phyloP scores from a whole-genome alignment of 2,329 filamentous ascomycete genomes.

The Talaromyces sp. region DNA sequence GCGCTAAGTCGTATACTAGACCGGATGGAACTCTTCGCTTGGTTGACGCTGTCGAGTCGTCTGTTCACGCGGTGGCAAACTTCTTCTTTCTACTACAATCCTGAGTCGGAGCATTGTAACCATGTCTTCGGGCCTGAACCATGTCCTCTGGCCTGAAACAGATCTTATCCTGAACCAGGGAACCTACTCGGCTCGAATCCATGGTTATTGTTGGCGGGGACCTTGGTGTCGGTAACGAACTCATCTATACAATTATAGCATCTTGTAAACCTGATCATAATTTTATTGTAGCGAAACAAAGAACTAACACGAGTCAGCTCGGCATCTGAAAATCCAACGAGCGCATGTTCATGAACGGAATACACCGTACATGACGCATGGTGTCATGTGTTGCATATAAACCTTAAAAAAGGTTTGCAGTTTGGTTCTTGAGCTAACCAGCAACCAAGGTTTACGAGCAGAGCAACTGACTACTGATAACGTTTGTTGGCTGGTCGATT shows the following conservation, averaged over 20 bases:
- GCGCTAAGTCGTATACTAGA: background rate
- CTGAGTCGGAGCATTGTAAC: background rate
- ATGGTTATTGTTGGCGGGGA: background rate
- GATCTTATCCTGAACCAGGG: background rate
- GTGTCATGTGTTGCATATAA: background rate
- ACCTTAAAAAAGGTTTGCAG: background rate
- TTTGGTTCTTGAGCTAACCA: background rate
- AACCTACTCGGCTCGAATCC: background rate
- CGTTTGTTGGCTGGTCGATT: too few relatives aligned
- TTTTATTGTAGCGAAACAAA: too few relatives aligned
- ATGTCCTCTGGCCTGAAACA: background rate
- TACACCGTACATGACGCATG: background rate
- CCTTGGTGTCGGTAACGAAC: background rate
- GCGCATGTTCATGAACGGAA: background rate
- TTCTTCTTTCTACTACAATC: background rate
- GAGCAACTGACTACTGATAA: too few relatives aligned
- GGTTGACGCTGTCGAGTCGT: background rate
- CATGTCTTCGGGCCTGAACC: too few relatives aligned
- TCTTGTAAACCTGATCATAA: too few relatives aligned
- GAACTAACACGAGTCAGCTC: too few relatives aligned
- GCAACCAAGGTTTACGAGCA: background rate
- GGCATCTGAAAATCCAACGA: background rate
- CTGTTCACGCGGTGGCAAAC: background rate
- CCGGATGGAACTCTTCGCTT: too few relatives aligned
- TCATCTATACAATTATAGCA: background rate